Base-by-base conservation (phyloP, 495 filamentous ascomycete species). In the Podospora comata region DNA sequence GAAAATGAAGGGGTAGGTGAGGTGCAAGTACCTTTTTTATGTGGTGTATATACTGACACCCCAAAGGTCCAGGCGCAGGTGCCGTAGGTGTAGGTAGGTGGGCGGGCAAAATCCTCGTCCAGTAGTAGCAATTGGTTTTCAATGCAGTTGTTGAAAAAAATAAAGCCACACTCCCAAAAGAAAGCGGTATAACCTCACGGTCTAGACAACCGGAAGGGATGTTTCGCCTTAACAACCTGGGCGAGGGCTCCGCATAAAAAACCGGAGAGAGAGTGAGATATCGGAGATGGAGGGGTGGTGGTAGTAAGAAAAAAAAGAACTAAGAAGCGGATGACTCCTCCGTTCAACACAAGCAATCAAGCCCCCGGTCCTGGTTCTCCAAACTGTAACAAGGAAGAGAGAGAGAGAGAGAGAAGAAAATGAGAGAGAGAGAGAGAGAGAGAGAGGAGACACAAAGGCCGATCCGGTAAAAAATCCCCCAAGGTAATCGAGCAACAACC, bases 221-320 rank as follows among this genome's bases (percentile, higher is more conserved):
- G 39, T 48, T 48, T 48, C 2, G 39, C 13, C 39, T 48, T 48
- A 48, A 48, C 15, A 48, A 48, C 7, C 39, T 11, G 39, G 39
- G 39, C 39, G 39, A 48, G 39, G 13, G 39, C 54, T 61, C 62
- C 55, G 55, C 18, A 20, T 59, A 55, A 28, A 62, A 59, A 28
- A 30, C 26, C 23, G 23, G 16, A 65, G 9, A 55, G 53, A 59
- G 20, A 66, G 65, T 5, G 23, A 26, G 4, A 26, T 4, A 61
- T 48, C 15, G 39, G 39, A 48, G 7, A 23, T 2, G 23, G 23
- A 23, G 39, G 39, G 5, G 39, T 11, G 39, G 39, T 48, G 39
- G 39, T 48, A 48, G 15, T 48, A 48, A 48, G 1, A 48, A 48
- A 48, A 7, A 32, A 32, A 48, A 48, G 13, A 7, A 32, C 0